Percentiles rank a stretch among this genome's conserved stretches.
Conservation (phyloP, 2,329 filamentous ascomycete species). For the Nemania serpens region DNA sequence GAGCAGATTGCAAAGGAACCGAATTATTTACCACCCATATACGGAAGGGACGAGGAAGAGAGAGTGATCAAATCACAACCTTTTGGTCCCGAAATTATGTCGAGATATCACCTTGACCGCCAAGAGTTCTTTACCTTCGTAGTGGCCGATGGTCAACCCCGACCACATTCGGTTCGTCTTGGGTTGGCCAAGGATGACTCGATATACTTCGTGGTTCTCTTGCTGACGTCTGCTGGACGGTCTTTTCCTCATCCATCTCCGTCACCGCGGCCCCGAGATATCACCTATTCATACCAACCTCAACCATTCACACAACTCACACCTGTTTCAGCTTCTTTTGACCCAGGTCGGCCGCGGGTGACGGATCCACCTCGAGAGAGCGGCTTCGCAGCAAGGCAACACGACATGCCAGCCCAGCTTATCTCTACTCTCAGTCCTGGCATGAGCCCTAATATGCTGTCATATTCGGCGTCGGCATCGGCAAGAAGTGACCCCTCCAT, state of each 20-base stretch:
- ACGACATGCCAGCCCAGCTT: slow-evolving; percentile 41
- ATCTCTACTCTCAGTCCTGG: slow-evolving; percentile 42
- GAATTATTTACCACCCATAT: slow-evolving; percentile 68
- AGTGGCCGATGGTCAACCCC: slow-evolving; percentile 55
- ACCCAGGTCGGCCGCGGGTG: slow-evolving; percentile 49
- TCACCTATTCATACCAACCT: slow-evolving; percentile 49
- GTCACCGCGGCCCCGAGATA: slow-evolving; percentile 51
- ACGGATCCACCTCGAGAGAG: slow-evolving; percentile 41
- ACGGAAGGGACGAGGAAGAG: slow-evolving; percentile 58
- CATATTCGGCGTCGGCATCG: slow-evolving; percentile 54
- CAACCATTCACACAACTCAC: slow-evolving; percentile 50
- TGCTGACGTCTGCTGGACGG: slow-evolving; percentile 47
- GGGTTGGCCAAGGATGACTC: slow-evolving; percentile 65
- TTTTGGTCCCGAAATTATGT: slow-evolving; percentile 58
- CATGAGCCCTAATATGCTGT: slow-evolving; percentile 48
- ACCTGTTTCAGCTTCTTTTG: slow-evolving; percentile 54
- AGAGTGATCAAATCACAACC: slow-evolving; percentile 59
- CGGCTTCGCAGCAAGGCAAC: slow-evolving; percentile 40
- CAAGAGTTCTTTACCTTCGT: slow-evolving; percentile 61
- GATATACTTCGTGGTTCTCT: slow-evolving; percentile 64
- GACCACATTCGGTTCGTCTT: slow-evolving; percentile 56
- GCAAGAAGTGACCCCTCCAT: slow-evolving; percentile 54
- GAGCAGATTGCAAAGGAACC: slow-evolving; percentile 64
- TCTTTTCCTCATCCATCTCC: slow-evolving; percentile 51
- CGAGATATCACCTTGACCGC: slow-evolving; percentile 56